Evolutionary conservation across 768 basidiomycete genomes (phyloP), one percentile per base, ranked within the genome.

Genomic region (Collybiopsis confluens): DNA sequence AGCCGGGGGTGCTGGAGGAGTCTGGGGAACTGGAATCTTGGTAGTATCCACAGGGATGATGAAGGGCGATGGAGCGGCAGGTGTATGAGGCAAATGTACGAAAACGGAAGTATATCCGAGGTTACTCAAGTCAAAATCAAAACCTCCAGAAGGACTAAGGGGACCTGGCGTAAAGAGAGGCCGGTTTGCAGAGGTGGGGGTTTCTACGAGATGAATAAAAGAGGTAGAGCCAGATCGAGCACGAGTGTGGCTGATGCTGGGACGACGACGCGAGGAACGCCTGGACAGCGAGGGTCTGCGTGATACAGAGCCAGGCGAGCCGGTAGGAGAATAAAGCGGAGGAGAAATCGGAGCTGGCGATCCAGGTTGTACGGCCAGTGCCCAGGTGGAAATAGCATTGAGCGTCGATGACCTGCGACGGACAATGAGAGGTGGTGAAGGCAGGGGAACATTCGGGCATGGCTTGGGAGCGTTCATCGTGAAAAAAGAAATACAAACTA

Each of bases 51-150:
- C 20, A 18, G 37, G n/a, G 21, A 44, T 24, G 15, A 51, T 10
- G 20, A 43, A 23, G 42, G 56, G 20, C 52, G 54, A 47, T 23
- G 56, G 38, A 4, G 36, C 44, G 38, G 56, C 20, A 24, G 71
- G 68, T 7, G 72, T 67, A 16, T 61, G 64, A 4, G 74, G 70
- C 46, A 76, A 54, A 40, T 68, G 72, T 15, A 78, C 66, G 55
- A 78, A 72, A 13, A 74, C 68, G 16, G 71, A 76, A 0, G 73
- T 68, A 56, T 79, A 77, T 4, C 74, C 73, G 2, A 72, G 59
- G 3, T 69, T 50, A 15, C 67, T 70, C 27, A 77, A 64, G 59
- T 76, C 71, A 1, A 68, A 62, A 58, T 68, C 66, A 59, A 71
- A 72, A 48, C 69, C 69, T 52, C 62, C 57, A 23, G 4, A 11